A percentile compares a stretch with the other conserved stretches of the same genome.
Evolutionary conservation across 1,139 yeast species (phyloP).

Genomic region (Kluyveromyces marxianus): DNA sequence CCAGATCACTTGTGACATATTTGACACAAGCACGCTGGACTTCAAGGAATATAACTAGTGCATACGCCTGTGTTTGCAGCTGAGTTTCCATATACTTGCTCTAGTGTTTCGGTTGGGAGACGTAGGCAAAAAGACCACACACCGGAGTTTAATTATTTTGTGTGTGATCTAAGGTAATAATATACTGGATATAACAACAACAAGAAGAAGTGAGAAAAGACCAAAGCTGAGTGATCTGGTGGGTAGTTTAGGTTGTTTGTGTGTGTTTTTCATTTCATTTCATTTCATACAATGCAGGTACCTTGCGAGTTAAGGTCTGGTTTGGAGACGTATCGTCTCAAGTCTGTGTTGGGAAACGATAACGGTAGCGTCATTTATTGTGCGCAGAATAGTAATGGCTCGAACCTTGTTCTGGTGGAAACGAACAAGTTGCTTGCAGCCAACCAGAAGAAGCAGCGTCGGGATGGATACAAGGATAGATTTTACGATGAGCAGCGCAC

Average conservation of each 20-base stretch:
- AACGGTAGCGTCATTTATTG: conserved; percentile 1
- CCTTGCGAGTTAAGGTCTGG: not conserved
- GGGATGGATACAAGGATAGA: conserved; percentile 1
- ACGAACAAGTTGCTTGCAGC: not conserved
- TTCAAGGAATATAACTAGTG: too few species aligned
- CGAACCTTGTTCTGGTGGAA: conserved; percentile 1
- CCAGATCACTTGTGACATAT: too few species aligned
- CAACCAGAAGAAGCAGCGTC: not conserved
- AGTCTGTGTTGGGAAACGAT: conserved; percentile 1
- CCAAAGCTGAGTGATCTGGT: too few species aligned
- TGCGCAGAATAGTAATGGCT: not conserved
- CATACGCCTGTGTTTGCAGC: too few species aligned
- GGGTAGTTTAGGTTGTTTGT: not conserved
- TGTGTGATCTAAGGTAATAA: too few species aligned
- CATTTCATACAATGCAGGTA: not conserved
- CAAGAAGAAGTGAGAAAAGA: too few species aligned
- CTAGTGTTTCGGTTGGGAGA: too few species aligned
- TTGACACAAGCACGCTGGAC: too few species aligned
- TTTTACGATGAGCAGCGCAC: not conserved
- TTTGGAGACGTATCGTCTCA: not conserved
- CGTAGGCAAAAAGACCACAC: too few species aligned
- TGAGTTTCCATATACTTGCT: too few species aligned
- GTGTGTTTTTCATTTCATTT: not conserved
- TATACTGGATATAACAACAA: too few species aligned
- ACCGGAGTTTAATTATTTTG: too few species aligned